A percentile compares a stretch with the other conserved stretches of the same genome.
Evolutionary conservation across 768 basidiomycete species (phyloP).

Genomic region (Naganishia vishniacii): DNA sequence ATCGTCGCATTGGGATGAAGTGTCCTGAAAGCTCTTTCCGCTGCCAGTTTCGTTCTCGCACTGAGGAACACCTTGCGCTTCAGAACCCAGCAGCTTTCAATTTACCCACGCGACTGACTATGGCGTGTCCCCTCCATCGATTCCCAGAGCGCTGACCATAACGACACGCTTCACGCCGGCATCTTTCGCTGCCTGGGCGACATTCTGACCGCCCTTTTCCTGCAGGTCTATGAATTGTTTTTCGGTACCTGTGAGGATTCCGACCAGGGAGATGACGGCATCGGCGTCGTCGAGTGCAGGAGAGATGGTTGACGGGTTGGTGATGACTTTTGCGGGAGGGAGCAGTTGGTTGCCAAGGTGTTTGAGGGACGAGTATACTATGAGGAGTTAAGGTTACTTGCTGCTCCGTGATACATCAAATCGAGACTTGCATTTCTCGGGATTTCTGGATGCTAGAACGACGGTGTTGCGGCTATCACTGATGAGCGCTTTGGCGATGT

Average conservation of each 20-base stretch:
- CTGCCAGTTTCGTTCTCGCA: conserved; percentile 52
- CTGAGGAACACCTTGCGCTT: conserved; percentile 28
- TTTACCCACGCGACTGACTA: conserved; percentile 51
- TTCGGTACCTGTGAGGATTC: conserved; percentile 59
- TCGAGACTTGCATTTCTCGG: conserved; percentile 50
- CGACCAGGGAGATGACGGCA: conserved; percentile 65
- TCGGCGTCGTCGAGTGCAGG: conserved; percentile 57
- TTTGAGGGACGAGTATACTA: conserved; percentile 44
- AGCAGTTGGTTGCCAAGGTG: conserved; percentile 50
- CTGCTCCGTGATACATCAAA: background rate
- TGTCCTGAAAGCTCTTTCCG: conserved; percentile 57
- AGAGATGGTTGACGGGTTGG: conserved; percentile 51
- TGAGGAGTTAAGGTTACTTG: background rate
- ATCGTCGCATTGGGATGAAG: conserved; percentile 57
- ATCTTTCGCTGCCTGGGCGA: conserved; percentile 56
- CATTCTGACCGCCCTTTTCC: conserved; percentile 62
- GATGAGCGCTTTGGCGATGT: conserved; percentile 58
- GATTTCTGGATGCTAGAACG: conserved; percentile 61
- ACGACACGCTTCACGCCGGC: conserved; percentile 51
- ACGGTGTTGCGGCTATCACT: conserved; percentile 52
- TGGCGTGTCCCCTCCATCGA: conserved; percentile 59
- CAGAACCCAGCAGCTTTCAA: too few species aligned
- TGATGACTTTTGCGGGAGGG: conserved; percentile 53
- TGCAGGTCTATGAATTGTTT: conserved; percentile 61
- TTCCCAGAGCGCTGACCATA: conserved; percentile 65